phyloP scores from a whole-genome alignment of 768 basidiomycete species.

The Royoungia palumana region DNA sequence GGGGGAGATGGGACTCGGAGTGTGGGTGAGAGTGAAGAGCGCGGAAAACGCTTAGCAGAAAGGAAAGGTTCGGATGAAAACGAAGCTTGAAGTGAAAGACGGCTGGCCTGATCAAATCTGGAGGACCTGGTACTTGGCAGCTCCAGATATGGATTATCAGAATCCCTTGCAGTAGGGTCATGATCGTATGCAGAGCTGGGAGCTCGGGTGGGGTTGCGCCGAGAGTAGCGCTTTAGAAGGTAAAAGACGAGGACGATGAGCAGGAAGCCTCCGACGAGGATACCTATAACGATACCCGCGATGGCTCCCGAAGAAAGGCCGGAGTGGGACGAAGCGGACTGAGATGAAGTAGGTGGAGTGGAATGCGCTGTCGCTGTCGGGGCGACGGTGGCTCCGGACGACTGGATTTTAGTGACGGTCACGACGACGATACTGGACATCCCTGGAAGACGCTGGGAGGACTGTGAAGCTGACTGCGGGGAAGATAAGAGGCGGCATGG shows the following conservation, averaged over 20 bases:
- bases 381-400: constrained; percentile 2
- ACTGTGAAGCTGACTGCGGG: not conserved
- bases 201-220: constrained; percentile 16
- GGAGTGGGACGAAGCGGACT: not conserved
- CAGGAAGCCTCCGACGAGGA: constrained; percentile 10
- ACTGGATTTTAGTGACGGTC: constrained; percentile 1
- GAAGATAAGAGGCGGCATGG: not conserved
- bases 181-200: constrained; percentile 7
- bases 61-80: constrained; percentile 25
- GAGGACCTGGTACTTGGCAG: not conserved
- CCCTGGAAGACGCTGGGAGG: too few relatives aligned
- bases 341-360: not conserved
- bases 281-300: constrained; percentile 23
- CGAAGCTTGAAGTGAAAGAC: constrained; percentile 15
- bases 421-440: not conserved
- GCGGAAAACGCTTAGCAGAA: not conserved
- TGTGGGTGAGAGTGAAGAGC: constrained; percentile 3
- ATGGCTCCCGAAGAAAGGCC: constrained; percentile 8
- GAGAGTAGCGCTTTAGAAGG: constrained; percentile 9
- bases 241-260: constrained; percentile 11
- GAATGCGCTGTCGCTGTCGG: not conserved
- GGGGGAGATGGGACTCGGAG: constrained; percentile 4
- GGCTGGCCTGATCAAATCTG: not conserved
- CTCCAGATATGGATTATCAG: not conserved
- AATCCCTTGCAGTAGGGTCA: not conserved